Percentiles rank a stretch among this genome's conserved stretches.
Conservation (phyloP, 352 stramenopile genomes). For the Globisporangium irregulare region DNA sequence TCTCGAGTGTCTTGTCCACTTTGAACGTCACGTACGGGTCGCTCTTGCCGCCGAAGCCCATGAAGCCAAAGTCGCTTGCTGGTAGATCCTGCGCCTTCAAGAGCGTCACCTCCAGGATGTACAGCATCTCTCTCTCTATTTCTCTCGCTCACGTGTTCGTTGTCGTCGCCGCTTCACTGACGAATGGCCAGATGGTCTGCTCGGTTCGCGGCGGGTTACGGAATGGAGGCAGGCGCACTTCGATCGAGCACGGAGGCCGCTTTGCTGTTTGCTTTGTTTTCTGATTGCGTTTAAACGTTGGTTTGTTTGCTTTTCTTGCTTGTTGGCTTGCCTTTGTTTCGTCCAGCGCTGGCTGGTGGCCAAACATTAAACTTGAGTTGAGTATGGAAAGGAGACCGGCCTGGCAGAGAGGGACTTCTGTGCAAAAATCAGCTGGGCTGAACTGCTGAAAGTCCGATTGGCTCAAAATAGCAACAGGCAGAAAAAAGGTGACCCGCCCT, state of each 20-base stretch:
- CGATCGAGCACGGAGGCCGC: neutral
- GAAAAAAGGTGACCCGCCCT: neutral
- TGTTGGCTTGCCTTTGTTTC: neutral
- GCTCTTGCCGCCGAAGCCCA: constrained; percentile 72
- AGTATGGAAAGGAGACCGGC: neutral
- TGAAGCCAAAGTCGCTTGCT: constrained; percentile 60
- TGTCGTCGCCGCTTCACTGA: neutral
- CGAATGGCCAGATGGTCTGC: neutral
- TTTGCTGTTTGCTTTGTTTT: neutral
- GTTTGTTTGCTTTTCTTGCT: neutral
- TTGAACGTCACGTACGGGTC: constrained; percentile 77
- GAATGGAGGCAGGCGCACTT: neutral
- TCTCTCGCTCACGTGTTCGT: neutral
- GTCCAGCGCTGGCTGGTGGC: neutral
- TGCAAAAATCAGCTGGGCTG: neutral
- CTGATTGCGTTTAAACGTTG: neutral
- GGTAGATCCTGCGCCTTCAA: constrained; percentile 48
- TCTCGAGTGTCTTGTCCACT: constrained; percentile 36
- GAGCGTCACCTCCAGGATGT: constrained; percentile 62
- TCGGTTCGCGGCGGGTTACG: neutral
- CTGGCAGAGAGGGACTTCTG: neutral
- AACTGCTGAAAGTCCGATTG: neutral
- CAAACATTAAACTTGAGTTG: neutral
- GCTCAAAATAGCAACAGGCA: neutral
- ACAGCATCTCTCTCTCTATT: constrained; percentile 18